Evolutionary conservation across 768 basidiomycete genomes (phyloP).

Genomic region (Suillus subaureus): DNA sequence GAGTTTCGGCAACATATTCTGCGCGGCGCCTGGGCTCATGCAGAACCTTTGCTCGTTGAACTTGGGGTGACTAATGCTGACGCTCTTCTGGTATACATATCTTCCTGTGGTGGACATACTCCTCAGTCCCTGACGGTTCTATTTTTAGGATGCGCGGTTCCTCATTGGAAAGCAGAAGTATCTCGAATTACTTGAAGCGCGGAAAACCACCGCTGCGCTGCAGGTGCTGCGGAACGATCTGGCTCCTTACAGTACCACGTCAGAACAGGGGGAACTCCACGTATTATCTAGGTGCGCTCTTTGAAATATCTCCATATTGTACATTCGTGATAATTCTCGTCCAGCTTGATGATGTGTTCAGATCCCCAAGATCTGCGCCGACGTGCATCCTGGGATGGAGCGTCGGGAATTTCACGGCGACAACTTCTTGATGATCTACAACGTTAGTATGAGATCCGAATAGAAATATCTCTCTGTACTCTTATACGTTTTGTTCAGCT

Average conservation of each 20-base stretch:
- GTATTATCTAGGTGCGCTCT: conserved; percentile 77
- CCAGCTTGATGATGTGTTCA: conserved; percentile 90
- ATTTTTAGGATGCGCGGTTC: conserved; percentile 73
- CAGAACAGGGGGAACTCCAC: conserved; percentile 83
- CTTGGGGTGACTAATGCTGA: conserved; percentile 73
- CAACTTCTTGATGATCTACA: conserved; percentile 79
- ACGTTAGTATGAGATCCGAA: conserved; percentile 48
- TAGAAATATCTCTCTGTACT: background rate
- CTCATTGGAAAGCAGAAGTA: conserved; percentile 96
- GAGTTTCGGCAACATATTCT: conserved; percentile 82
- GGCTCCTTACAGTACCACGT: conserved; percentile 76
- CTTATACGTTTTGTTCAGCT: background rate
- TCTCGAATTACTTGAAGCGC: conserved; percentile 84
- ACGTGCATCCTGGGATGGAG: conserved; percentile 89
- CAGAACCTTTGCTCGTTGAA: conserved; percentile 66
- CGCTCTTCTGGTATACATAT: conserved; percentile 61
- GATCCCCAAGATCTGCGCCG: conserved; percentile 80
- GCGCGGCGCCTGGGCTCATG: conserved; percentile 79
- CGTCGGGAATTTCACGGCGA: conserved; percentile 74
- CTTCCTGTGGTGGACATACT: conserved; percentile 7
- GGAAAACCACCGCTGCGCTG: conserved; percentile 79
- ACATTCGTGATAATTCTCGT: conserved; percentile 18
- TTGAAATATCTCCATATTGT: conserved; percentile 16
- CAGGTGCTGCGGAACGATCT: conserved; percentile 87
- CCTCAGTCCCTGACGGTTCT: conserved; percentile 23